A percentile compares a stretch with the other conserved stretches of the same genome.
Conservation (phyloP, 257 asterid genomes). For the Solanum phureja region DNA sequence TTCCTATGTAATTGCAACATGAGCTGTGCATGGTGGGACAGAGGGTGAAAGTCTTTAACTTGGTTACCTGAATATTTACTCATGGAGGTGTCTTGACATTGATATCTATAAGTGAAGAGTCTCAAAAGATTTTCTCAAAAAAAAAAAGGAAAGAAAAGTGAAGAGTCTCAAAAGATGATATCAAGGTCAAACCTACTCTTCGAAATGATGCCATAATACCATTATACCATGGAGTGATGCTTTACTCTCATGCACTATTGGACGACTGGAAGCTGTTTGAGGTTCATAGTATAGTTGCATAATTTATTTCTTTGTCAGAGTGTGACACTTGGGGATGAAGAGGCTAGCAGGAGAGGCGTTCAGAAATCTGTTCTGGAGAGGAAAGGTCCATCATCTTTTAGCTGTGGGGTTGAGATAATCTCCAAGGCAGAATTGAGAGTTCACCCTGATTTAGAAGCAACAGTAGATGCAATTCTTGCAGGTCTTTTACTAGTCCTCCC, state of each 20-base stretch:
- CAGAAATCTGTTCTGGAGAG: conserved; percentile 92
- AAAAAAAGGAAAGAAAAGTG: not conserved
- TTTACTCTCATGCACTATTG: not conserved
- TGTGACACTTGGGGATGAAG: conserved; percentile 97
- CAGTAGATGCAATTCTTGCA: conserved; percentile 84
- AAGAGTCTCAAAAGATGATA: not conserved
- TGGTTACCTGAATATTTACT: not conserved
- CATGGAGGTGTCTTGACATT: not conserved
- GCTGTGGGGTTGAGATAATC: conserved; percentile 90
- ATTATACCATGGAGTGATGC: not conserved
- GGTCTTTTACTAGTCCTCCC: conserved; percentile 31
- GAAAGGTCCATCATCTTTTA: conserved; percentile 91
- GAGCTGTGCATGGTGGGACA: not conserved
- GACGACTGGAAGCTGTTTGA: not conserved
- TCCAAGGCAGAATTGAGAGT: conserved; percentile 67
- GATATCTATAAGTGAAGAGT: not conserved
- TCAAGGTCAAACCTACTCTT: not conserved
- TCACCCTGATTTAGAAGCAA: conserved; percentile 73
- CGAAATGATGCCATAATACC: not conserved
- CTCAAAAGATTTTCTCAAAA: not conserved
- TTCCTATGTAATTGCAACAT: not conserved
- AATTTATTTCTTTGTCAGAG: conserved; percentile 47
- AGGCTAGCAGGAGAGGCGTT: conserved; percentile 94
- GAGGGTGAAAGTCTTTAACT: not conserved
- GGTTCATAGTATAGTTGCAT: not conserved